Percentiles rank a stretch among this genome's conserved stretches.
Evolutionary conservation across 768 basidiomycete species (phyloP).

Genomic region (Chalciporus piperatus): DNA sequence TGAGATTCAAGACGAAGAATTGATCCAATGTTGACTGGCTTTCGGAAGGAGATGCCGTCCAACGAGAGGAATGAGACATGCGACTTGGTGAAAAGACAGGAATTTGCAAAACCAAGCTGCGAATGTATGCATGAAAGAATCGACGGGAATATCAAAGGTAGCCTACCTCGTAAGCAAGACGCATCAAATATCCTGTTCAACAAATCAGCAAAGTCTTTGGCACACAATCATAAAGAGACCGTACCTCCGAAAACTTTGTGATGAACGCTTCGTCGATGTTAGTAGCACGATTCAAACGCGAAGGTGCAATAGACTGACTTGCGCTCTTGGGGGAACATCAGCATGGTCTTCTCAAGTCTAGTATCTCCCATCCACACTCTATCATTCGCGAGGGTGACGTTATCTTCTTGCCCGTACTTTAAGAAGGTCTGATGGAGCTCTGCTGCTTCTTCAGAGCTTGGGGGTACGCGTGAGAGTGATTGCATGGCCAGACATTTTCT

Average conservation of each 20-base stretch:
- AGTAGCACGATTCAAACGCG: not conserved
- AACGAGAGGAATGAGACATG: conserved; percentile 72
- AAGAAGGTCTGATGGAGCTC: conserved; percentile 71
- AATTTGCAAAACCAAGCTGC: conserved; percentile 72
- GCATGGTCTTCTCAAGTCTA: conserved; percentile 59
- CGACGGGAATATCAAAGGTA: not conserved
- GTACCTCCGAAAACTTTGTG: conserved; percentile 80
- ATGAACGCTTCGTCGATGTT: conserved; percentile 51
- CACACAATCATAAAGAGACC: not conserved
- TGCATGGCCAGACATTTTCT: conserved; percentile 51
- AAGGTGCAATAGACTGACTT: conserved; percentile 50
- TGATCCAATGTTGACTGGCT: conserved; percentile 82
- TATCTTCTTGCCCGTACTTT: conserved; percentile 46
- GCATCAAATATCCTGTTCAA: conserved; percentile 48
- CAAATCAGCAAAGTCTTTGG: not conserved
- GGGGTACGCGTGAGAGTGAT: conserved; percentile 71
- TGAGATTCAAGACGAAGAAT: conserved; percentile 72
- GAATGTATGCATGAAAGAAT: not conserved
- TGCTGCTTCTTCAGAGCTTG: conserved; percentile 64
- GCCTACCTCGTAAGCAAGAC: conserved; percentile 68
- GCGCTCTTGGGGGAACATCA: conserved; percentile 85
- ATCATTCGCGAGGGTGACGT: conserved; percentile 31
- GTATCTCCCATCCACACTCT: conserved; percentile 78
- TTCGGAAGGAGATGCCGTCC: conserved; percentile 75
- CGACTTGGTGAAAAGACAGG: conserved; percentile 64